These are phyloP conservation scores for Ceratobasidium sp. DNA, from an alignment of 1,284 basidiomycete genomes.

Conservation along the genomic window DNA sequence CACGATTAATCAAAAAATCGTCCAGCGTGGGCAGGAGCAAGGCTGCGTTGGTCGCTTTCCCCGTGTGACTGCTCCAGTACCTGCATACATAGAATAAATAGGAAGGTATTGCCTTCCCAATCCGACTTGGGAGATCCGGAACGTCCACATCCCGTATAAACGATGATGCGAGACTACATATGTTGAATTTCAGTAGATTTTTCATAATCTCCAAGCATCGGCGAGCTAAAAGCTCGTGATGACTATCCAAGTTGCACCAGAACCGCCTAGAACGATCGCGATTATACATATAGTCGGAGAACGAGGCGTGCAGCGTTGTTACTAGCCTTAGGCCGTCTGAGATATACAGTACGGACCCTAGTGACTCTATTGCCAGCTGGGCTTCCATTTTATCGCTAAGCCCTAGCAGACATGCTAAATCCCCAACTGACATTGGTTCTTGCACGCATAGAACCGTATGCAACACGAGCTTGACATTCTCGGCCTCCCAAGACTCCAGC, in stretches of 20 bases:
- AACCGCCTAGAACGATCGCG: not conserved
- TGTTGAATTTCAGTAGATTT: slow-evolving; percentile 15
- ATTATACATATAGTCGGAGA: slow-evolving; percentile 1
- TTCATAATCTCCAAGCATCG: not conserved
- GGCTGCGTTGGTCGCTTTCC: not conserved
- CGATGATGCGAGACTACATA: slow-evolving; percentile 26
- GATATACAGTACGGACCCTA: slow-evolving; percentile 18
- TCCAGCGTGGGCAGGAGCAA: not conserved
- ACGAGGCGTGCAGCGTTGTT: slow-evolving; percentile 15
- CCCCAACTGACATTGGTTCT: slow-evolving; percentile 1
- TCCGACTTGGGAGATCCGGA: not conserved
- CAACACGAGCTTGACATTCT: not conserved
- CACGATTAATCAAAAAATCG: not conserved
- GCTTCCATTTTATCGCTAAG: not conserved
- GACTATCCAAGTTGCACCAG: not conserved
- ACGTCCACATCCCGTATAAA: not conserved
- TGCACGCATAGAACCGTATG: slow-evolving; percentile 18
- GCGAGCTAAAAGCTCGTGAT: not conserved
- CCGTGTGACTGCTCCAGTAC: slow-evolving; percentile 10
- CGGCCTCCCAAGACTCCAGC: not conserved
- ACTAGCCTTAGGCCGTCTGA: not conserved
- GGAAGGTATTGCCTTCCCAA: not conserved
- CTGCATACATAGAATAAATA: not conserved
- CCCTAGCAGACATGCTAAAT: not conserved
- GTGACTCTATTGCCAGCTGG: not conserved